Conservation (phyloP, 345 rosid genomes). For the Jatropha curcas region DNA sequence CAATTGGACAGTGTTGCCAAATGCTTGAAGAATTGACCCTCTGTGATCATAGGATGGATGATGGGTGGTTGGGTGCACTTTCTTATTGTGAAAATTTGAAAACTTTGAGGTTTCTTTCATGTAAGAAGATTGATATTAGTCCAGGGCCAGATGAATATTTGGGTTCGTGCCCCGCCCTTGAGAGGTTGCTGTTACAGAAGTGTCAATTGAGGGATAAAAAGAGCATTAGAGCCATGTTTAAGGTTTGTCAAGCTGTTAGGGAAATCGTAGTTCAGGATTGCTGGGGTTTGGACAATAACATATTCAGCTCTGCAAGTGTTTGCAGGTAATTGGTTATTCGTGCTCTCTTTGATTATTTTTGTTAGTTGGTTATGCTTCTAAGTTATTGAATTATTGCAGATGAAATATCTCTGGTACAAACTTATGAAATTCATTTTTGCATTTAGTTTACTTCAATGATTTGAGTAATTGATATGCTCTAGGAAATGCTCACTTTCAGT, state of each 20-base stretch:
- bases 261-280: conserved; percentile 76
- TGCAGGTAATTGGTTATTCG: conserved; percentile 55
- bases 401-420: not conserved
- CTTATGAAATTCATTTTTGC: not conserved
- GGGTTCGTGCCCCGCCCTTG: conserved; percentile 72
- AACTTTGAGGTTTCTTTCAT: conserved; percentile 72
- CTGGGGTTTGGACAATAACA: conserved; percentile 85
- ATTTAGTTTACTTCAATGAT: not conserved
- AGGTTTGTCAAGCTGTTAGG: conserved; percentile 64
- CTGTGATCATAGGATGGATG: conserved; percentile 86
- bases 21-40: conserved; percentile 90
- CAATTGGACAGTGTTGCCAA: conserved; percentile 89
- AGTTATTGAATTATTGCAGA: conserved; percentile 1
- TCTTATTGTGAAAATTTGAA: conserved; percentile 84
- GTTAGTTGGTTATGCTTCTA: conserved; percentile 3
- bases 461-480: not conserved
- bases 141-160: conserved; percentile 72
- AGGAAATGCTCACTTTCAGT: conserved; percentile 1
- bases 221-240: conserved; percentile 62
- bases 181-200: conserved; percentile 73
- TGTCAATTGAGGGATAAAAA: conserved; percentile 74
- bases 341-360: conserved; percentile 8
- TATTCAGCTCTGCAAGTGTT: conserved; percentile 56
- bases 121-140: conserved; percentile 64
- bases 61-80: conserved; percentile 87